Evolutionary conservation across 805 yeast species (phyloP).

Genomic region (Groenewaldozyma tartarivorans): DNA sequence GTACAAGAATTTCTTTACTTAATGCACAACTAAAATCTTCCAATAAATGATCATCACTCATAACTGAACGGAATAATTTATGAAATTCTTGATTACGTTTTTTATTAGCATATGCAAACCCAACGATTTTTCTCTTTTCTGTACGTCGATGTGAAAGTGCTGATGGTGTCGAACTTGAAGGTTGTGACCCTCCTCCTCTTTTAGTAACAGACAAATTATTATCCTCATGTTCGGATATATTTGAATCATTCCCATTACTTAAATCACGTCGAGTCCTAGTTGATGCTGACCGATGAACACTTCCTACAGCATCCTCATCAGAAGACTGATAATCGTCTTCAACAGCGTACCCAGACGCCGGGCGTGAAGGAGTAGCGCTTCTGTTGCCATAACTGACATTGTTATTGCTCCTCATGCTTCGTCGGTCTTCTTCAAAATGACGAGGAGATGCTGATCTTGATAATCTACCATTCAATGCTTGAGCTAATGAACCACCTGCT

Average conservation of each 20-base stretch:
- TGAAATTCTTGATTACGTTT: conserved; percentile 71
- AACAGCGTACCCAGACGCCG: too few relatives aligned
- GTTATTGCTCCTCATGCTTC: neutral
- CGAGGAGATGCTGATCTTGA: neutral
- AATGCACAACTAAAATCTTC: conserved; percentile 90
- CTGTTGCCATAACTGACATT: neutral
- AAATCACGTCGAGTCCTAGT: neutral
- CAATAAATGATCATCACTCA: conserved; percentile 58
- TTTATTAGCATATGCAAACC: conserved; percentile 19
- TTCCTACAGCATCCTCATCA: neutral
- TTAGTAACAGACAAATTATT: neutral
- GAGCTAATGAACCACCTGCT: neutral
- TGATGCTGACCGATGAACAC: neutral
- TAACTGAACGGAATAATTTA: conserved; percentile 55
- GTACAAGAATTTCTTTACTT: conserved; percentile 74
- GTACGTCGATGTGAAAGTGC: neutral
- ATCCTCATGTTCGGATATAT: neutral
- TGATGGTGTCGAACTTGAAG: neutral
- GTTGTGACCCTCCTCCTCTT: neutral
- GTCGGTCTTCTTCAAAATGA: neutral
- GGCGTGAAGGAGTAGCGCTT: too few relatives aligned
- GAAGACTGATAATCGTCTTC: neutral
- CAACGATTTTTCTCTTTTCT: conserved; percentile 9
- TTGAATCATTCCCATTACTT: neutral
- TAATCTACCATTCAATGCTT: too few relatives aligned